These are phyloP conservation scores for Sugiyamaella neomexicana DNA, from an alignment of 1,139 yeast species.

Conservation along the genomic window DNA sequence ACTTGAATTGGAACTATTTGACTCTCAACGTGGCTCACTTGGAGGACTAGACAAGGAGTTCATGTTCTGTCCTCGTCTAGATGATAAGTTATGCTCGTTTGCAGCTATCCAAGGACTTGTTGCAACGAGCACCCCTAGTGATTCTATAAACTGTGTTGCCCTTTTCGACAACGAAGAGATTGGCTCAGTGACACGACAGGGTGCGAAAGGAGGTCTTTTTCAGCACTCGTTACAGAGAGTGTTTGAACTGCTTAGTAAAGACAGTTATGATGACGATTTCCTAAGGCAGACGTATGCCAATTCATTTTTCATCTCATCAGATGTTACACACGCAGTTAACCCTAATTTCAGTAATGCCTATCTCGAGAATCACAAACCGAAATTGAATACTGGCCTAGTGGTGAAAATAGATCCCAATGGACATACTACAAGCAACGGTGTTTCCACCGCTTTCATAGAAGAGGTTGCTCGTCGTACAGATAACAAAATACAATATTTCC, in stretches of 20 bases:
- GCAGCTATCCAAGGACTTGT: constrained; percentile 67
- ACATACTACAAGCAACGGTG: constrained; percentile 69
- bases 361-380: constrained; percentile 64
- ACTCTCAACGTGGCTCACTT: constrained; percentile 71
- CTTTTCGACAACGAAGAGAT: constrained; percentile 92
- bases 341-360: constrained; percentile 73
- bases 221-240: constrained; percentile 74
- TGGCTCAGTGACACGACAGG: constrained; percentile 86
- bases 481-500: constrained; percentile 54
- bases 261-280: constrained; percentile 42
- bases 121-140: constrained; percentile 43
- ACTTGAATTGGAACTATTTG: constrained; percentile 77
- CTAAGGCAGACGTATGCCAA: constrained; percentile 45
- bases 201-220: constrained; percentile 86
- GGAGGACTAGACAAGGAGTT: constrained; percentile 88
- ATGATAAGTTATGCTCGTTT: constrained; percentile 82
- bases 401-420: constrained; percentile 67
- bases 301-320: constrained; percentile 85
- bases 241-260: constrained; percentile 53
- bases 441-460: constrained; percentile 60
- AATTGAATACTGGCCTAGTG: constrained; percentile 70
- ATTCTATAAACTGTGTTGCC: constrained; percentile 67
- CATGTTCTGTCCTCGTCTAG: constrained; percentile 82
- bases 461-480: constrained; percentile 56
- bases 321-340: constrained; percentile 92